Base-by-base conservation (phyloP, 306 rosid species). In the Quercus glauca region DNA sequence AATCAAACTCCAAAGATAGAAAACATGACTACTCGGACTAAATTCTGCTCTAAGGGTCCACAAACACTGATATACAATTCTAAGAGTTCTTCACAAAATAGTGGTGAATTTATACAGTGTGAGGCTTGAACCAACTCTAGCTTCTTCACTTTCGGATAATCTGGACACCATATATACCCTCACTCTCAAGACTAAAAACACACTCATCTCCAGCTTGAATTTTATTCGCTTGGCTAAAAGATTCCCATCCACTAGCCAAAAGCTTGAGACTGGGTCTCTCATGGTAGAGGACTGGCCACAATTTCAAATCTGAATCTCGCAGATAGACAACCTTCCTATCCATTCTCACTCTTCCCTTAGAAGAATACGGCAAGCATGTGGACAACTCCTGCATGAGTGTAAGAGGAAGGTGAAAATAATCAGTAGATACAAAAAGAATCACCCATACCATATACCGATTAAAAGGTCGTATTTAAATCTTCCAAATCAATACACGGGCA, bases 231-330 rank as follows among this genome's bases (percentile, higher is more conserved):
- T 70, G 63, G 77, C 78, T 14, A 60, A 89, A 87, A 20, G 81
- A 82, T 78, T 76, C 74, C 94, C 92, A 91, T 28, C 97, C 92
- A 68, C 52, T 58, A 3, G 87, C 29, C 84, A 90, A 76, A 68
- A 77, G 5, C 8, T 55, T 41, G 21, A 69, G 61, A 65, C 15
- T 21, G 0, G 43, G 55, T 35, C 33, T 73, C 28, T 86, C 79
- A 73, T 59, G 87, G 84, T 83, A 91, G 72, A 83, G 73, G 28
- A 89, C 86, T 1, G 90, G 93, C 90, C 98, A 91, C 75, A 80
- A 51, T 78, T 85, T 79, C 76, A 19, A 56, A 18, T 10, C 35
- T 4, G 87, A 82, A 83, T 87, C 92, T 74, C 56, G 82, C 58
- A 91, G 91, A 33, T 51, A 14, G 64, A 87, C 91, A 51, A 85